These are phyloP conservation scores for Rhinocladiella similis DNA, from an alignment of 2,329 filamentous ascomycete genomes.

Conservation along the genomic window DNA sequence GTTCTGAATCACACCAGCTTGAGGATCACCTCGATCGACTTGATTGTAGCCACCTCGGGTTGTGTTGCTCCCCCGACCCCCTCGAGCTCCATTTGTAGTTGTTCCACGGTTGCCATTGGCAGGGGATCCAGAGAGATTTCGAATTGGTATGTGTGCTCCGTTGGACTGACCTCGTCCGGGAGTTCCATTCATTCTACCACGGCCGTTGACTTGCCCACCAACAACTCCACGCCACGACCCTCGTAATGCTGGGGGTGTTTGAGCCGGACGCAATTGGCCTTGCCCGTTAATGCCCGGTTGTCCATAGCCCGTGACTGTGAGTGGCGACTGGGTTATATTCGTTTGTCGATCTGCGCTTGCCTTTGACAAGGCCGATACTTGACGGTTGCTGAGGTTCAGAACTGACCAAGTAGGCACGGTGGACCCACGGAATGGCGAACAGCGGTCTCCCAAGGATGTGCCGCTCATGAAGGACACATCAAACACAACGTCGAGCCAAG, in stretches of 20 bases:
- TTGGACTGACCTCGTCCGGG: slow-evolving; percentile 15
- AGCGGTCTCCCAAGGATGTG: slow-evolving; percentile 84
- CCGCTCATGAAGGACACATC: slow-evolving; percentile 97
- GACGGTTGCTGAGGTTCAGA: slow-evolving; percentile 79
- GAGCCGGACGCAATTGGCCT: slow-evolving; percentile 60
- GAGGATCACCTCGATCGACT: slow-evolving; percentile 52
- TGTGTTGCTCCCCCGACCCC: slow-evolving; percentile 19
- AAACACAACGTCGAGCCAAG: slow-evolving; percentile 88
- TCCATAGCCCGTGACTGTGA: slow-evolving; percentile 59
- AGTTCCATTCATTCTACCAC: slow-evolving; percentile 33
- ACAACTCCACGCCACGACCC: slow-evolving; percentile 61
- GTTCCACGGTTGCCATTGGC: slow-evolving; percentile 18
- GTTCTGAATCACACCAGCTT: slow-evolving; percentile 54
- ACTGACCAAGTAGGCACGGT: slow-evolving; percentile 87
- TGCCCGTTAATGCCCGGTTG: slow-evolving; percentile 59
- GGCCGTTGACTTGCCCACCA: slow-evolving; percentile 42
- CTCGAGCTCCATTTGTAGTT: slow-evolving; percentile 6
- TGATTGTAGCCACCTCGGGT: slow-evolving; percentile 39
- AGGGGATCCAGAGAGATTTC: slow-evolving; percentile 13
- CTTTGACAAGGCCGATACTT: slow-evolving; percentile 65
- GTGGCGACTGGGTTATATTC: slow-evolving; percentile 56
- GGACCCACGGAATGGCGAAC: slow-evolving; percentile 89
- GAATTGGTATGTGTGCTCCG: slow-evolving; percentile 21
- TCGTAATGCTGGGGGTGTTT: slow-evolving; percentile 57
- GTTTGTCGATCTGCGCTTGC: slow-evolving; percentile 38